Evolutionary conservation across 2,329 filamentous ascomycete species (phyloP).

Genomic region (Colletotrichum filicis): DNA sequence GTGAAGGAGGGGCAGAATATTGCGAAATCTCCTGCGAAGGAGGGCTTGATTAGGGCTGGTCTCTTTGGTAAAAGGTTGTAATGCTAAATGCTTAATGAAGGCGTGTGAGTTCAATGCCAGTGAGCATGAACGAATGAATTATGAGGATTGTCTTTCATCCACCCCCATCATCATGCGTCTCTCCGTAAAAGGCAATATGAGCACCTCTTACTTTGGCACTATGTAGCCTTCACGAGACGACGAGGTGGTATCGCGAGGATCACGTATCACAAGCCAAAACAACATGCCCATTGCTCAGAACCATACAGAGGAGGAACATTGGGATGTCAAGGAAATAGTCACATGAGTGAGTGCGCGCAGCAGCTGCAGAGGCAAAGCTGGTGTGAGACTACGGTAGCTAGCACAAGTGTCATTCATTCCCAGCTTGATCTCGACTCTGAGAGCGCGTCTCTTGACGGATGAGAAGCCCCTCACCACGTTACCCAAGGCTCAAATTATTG

Average conservation of each 20-base stretch:
- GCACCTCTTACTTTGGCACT: neutral
- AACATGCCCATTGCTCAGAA: neutral
- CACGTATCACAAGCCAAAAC: constrained; percentile 3
- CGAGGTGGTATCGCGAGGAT: neutral
- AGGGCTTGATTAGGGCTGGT: neutral
- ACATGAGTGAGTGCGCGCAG: neutral
- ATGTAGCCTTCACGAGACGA: constrained; percentile 6
- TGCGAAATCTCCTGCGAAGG: neutral
- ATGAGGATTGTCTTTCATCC: neutral
- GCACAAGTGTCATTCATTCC: neutral
- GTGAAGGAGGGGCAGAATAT: neutral
- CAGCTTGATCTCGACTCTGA: neutral
- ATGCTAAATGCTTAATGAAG: neutral
- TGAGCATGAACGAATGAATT: neutral
- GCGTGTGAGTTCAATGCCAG: too few relatives aligned
- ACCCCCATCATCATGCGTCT: neutral
- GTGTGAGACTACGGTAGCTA: neutral
- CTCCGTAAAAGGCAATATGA: neutral
- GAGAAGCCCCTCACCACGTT: constrained; percentile 14
- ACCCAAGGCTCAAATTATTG: neutral
- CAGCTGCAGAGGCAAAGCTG: neutral
- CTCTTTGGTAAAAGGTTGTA: neutral
- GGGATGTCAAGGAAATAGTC: neutral
- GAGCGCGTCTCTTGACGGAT: neutral
- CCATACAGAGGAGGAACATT: neutral